Evolutionary conservation across 768 basidiomycete genomes (phyloP).

Genomic region (Boletus rubescentipes): DNA sequence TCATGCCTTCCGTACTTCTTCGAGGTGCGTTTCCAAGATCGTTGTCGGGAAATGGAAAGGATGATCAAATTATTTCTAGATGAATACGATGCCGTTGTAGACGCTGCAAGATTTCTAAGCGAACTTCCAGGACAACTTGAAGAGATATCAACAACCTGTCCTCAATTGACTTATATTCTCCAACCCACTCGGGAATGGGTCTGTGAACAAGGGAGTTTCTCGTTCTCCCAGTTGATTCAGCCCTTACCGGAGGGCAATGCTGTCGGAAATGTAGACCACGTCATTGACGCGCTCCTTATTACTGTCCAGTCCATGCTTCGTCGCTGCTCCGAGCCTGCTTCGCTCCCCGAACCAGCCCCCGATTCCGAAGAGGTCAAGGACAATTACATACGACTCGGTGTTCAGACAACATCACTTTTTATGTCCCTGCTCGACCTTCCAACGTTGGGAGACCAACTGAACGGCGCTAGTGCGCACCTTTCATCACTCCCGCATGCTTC

Average conservation of each 20-base stretch:
- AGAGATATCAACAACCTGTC: slow-evolving; percentile 30
- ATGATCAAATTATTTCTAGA: slow-evolving; percentile 25
- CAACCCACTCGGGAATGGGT: slow-evolving; percentile 31
- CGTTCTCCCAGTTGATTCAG: slow-evolving; percentile 10
- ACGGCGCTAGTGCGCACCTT: slow-evolving; percentile 40
- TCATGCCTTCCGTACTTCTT: slow-evolving; percentile 35
- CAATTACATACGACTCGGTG: slow-evolving; percentile 52
- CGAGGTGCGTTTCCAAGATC: slow-evolving; percentile 31
- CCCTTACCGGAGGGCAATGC: not conserved
- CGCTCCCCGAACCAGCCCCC: slow-evolving; percentile 1
- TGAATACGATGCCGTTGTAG: slow-evolving; percentile 34
- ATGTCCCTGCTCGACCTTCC: slow-evolving; percentile 50
- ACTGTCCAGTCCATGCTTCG: slow-evolving; percentile 60
- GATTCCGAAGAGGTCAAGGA: slow-evolving; percentile 38
- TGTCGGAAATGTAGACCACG: slow-evolving; percentile 30
- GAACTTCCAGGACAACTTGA: slow-evolving; percentile 25
- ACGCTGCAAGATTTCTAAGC: slow-evolving; percentile 25
- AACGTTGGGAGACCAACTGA: slow-evolving; percentile 41
- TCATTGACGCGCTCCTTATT: slow-evolving; percentile 66
- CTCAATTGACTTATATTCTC: slow-evolving; percentile 29
- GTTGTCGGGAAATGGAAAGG: not conserved
- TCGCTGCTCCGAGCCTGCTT: slow-evolving; percentile 32
- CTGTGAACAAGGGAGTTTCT: slow-evolving; percentile 26
- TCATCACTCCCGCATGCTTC: slow-evolving; percentile 32
- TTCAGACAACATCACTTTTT: slow-evolving; percentile 43